Base-by-base conservation (phyloP, 164 flowering plant genomes). In the Piper longum region DNA sequence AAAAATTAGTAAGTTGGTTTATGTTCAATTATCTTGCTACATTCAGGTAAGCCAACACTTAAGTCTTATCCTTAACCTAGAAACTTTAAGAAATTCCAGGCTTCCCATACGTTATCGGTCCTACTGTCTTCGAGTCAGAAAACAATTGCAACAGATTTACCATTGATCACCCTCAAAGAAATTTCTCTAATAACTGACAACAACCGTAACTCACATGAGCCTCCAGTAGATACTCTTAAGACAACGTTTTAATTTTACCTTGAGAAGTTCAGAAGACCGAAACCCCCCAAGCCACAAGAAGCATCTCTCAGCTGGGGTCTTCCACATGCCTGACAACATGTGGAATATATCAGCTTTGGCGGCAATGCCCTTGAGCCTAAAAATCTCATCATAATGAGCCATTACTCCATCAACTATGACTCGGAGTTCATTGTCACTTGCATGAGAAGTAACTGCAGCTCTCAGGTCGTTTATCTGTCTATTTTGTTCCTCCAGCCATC, bases 231-330 rank as follows among this genome's bases (percentile, higher is more conserved):
- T 54, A 54, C 16, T 4, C 17, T 14, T 54, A 54, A 4, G 5
- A 11, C 73, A 26, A 26, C 36, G 36, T 26, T 26, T 26, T 26
- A 26, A 26, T 44, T 44, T 59, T 56, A 89, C 97, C 92, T 90
- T 88, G 60, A 90, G 87, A 60, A 90, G 79, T 66, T 90, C 97
- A 41, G 97, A 90, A 12, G 97, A 84, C 26, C 97, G 95, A 64
- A 90, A 90, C 55, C 95, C 97, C 64, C 95, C 97, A 67, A 90
- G 82, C 97, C 97, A 90, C 81, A 88, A 52, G 63, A 90, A 90
- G 73, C 95, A 90, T 69, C 97, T 77, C 67, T 90, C 97, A 54
- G 97, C 97, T 6, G 97, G 95, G 52, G 97, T 84, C 77, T 85
- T 86, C 97, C 97, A 90, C 92, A 86, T 90, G 60, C 97, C 97